phyloP scores from a whole-genome alignment of 371 early-diverging fungal species.

The Nosema bombycis region DNA sequence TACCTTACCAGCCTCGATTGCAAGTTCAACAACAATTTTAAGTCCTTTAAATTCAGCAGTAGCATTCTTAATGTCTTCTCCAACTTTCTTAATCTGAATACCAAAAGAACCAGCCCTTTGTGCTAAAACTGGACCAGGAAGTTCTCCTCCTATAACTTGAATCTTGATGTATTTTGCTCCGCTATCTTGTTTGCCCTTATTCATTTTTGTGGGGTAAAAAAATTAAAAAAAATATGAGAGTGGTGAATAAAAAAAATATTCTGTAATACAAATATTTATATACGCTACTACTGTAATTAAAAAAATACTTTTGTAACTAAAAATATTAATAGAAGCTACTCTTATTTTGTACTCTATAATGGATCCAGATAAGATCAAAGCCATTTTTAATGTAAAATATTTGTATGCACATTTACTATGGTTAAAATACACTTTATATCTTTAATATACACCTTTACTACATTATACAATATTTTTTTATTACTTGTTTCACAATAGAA shows the following conservation, averaged over 20 bases:
- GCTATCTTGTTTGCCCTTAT: slow-evolving; percentile 11
- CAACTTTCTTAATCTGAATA: slow-evolving; percentile 97
- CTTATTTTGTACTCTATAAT: not conserved
- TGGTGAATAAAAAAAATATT: too few species aligned
- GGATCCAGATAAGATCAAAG: not conserved
- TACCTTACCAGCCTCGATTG: slow-evolving; percentile 98
- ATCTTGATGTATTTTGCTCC: slow-evolving; percentile 48
- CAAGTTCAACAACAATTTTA: slow-evolving; percentile 88
- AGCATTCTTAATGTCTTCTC: slow-evolving; percentile 98
- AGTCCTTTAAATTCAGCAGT: slow-evolving; percentile 96
- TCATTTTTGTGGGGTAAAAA: slow-evolving; percentile 15
- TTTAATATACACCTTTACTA: too few species aligned
- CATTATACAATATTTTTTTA: too few species aligned
- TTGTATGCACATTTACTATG: not conserved
- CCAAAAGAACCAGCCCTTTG: slow-evolving; percentile 99
- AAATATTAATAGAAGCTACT: not conserved
- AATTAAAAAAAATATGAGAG: too few species aligned
- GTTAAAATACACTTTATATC: too few species aligned
- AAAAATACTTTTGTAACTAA: not conserved
- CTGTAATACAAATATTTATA: not conserved
- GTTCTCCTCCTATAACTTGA: slow-evolving; percentile 85
- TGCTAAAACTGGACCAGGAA: slow-evolving; percentile 91
- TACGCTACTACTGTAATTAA: not conserved
- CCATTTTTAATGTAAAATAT: too few species aligned
- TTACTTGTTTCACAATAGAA: too few species aligned